phyloP scores from a whole-genome alignment of 2,329 filamentous ascomycete species.

The Colletotrichum sp. region DNA sequence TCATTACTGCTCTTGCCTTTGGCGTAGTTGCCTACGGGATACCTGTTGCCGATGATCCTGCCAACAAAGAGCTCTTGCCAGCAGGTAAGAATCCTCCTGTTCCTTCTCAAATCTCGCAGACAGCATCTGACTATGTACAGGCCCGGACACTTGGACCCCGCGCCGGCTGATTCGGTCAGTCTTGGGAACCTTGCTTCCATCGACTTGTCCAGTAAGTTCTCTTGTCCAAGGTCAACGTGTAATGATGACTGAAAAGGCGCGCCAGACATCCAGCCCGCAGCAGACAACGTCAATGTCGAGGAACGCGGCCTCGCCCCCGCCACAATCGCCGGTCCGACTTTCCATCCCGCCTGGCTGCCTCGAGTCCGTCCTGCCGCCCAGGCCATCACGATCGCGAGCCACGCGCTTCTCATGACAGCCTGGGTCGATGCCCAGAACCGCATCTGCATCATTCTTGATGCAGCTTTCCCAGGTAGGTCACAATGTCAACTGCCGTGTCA shows the following conservation, averaged over 20 bases:
- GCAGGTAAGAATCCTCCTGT: fast-evolving
- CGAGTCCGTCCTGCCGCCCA: neutral
- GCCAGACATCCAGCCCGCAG: neutral
- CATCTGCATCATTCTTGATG: neutral
- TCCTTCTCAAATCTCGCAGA: neutral
- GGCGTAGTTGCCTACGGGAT: neutral
- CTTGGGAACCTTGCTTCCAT: neutral
- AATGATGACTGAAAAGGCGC: fast-evolving
- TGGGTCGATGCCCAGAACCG: neutral
- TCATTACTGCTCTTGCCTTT: fast-evolving
- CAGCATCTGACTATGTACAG: neutral
- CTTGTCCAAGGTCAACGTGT: fast-evolving
- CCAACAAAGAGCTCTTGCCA: fast-evolving
- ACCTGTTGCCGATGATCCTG: neutral
- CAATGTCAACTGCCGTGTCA: neutral
- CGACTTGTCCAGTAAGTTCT: fast-evolving
- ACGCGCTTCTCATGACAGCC: neutral
- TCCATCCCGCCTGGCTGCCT: neutral
- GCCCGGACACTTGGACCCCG: neutral
- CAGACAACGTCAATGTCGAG: neutral
- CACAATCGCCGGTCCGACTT: neutral
- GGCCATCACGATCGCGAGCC: neutral
- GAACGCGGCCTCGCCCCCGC: neutral
- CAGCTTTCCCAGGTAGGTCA: neutral
- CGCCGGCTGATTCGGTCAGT: neutral